These are phyloP conservation scores for Chaetomidium leptoderma DNA, from an alignment of 495 filamentous ascomycete genomes.

Conservation along the genomic window DNA sequence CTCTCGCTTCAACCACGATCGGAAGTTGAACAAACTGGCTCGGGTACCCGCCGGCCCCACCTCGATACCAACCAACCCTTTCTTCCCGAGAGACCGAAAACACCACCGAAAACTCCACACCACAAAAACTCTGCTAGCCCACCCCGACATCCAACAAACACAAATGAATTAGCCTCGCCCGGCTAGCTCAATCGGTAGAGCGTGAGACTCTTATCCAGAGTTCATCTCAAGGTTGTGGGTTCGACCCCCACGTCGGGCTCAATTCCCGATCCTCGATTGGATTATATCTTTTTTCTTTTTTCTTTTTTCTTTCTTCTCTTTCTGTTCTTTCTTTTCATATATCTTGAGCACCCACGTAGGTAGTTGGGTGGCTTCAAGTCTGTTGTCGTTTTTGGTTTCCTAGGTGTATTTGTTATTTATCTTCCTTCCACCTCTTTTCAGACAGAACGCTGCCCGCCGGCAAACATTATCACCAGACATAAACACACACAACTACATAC, in stretches of 20 bases:
- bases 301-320: background rate
- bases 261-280: constrained; percentile 24
- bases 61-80: too few species aligned
- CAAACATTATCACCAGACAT: too few species aligned
- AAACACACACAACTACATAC: too few species aligned
- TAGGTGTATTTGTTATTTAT: too few species aligned
- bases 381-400: background rate
- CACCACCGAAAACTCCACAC: background rate
- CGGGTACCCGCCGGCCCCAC: too few species aligned
- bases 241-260: constrained; percentile 25
- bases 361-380: too few species aligned
- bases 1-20: too few species aligned
- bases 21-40: too few species aligned
- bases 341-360: too few species aligned
- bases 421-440: too few species aligned
- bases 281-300: constrained; percentile 8
- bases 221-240: constrained; percentile 25
- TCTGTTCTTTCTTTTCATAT: background rate
- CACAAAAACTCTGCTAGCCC: constrained; percentile 1
- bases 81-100: too few species aligned
- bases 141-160: constrained; percentile 1
- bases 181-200: constrained; percentile 81
- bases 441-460: too few species aligned
- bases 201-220: constrained; percentile 68
- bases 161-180: constrained; percentile 22